Evolutionary conservation across 2,329 filamentous ascomycete species (phyloP), one percentile per base, ranked within the genome.

Genomic region (Chaetomium sp.): DNA sequence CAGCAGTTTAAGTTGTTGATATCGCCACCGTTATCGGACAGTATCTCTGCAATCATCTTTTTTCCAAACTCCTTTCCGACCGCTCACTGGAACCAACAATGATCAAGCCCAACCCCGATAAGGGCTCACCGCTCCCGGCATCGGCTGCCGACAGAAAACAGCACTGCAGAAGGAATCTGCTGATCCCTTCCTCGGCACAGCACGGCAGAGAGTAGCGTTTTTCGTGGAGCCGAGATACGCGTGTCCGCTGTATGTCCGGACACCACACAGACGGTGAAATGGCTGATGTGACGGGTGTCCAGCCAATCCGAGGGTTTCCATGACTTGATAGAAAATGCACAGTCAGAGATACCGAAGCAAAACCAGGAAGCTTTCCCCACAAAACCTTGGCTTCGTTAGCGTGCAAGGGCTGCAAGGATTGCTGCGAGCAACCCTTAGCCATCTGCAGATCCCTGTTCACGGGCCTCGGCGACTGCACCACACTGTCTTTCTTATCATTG

Each of bases 271-370:
- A 51, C 62, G 61, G 65, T 66, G 65, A 47, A 51, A 31, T 27
- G 38, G n/a, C 10, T 31, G 45, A 55, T 31, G 49, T 63, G 59
- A 31, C 27, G 58, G 58, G 54, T 57, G 12, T 33, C 54, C 25
- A 38, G 33, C 65, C 65, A 67, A 67, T 65, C 62, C 65, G 55
- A 38, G 25, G 2, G 23, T 67, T 67, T 66, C 56, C 29, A 65
- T 67, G 65, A 67, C 60, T 19, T 27, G 47, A 64, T 56, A 35
- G 50, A 59, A 64, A 66, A 62, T 51, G 47, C 42, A 47, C 21
- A 8, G 54, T 13, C 33, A 25, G 8, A 57, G 63, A 57, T 65
- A 61, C 54, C 53, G 58, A 31, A 53, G 47, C 57, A 23, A 55
- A 42, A 45, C 47, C 57, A 51, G 29, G 58, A 51, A 53, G 25